Conservation (phyloP, 371 early-diverging fungal genomes). For the Actinomortierella wolfii region DNA sequence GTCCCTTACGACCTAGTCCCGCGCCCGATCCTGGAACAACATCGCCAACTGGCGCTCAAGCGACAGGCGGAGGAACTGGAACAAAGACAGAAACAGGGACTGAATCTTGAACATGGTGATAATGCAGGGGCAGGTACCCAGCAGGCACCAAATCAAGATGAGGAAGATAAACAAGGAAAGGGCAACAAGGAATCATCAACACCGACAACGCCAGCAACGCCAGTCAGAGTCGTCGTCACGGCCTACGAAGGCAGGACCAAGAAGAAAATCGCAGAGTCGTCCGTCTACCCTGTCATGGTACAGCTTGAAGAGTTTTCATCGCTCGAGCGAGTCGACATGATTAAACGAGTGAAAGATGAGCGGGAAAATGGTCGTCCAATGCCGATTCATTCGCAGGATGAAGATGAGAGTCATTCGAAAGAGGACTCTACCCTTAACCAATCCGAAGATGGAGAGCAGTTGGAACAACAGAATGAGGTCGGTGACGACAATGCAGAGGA, state of each 20-base stretch:
- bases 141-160: background rate
- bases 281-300: slow-evolving; percentile 24
- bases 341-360: too few relatives aligned
- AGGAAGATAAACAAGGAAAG: background rate
- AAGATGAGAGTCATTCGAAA: too few relatives aligned
- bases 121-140: background rate
- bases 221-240: slow-evolving; percentile 19
- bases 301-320: background rate
- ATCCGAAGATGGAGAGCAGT: background rate
- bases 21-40: slow-evolving; percentile 21
- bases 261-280: slow-evolving; percentile 15
- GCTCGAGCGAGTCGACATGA: too few relatives aligned
- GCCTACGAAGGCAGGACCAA: slow-evolving; percentile 35
- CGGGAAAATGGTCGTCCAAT: too few relatives aligned
- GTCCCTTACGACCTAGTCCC: slow-evolving; percentile 33
- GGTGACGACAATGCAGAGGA: slow-evolving; percentile 9
- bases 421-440: slow-evolving; percentile 4
- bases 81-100: background rate
- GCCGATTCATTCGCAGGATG: too few relatives aligned
- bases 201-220: background rate
- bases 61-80: background rate
- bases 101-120: background rate
- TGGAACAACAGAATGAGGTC: slow-evolving; percentile 1
- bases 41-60: slow-evolving; percentile 6
- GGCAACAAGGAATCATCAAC: background rate